These are phyloP conservation scores for Saccharata proteae DNA, from an alignment of 2,329 filamentous ascomycete species.

Conservation along the genomic window DNA sequence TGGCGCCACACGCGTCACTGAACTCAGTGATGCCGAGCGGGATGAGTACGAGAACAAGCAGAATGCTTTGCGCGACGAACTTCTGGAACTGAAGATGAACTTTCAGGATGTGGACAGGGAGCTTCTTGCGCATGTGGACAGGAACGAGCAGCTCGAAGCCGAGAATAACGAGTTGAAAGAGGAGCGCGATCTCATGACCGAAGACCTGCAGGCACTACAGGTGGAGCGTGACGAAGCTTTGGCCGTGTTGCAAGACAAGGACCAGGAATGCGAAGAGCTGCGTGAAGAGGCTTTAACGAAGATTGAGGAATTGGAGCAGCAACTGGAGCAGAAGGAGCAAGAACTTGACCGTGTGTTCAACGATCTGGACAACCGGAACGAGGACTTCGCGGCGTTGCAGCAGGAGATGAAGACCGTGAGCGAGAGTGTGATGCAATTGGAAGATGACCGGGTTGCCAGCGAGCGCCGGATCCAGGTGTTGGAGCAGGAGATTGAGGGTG, in stretches of 20 bases:
- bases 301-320: constrained; percentile 45
- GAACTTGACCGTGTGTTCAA: constrained; percentile 58
- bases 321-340: constrained; percentile 59
- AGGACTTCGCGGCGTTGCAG: constrained; percentile 86
- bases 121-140: constrained; percentile 64
- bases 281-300: constrained; percentile 48
- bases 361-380: constrained; percentile 63
- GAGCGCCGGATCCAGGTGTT: constrained; percentile 67
- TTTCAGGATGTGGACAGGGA: constrained; percentile 82
- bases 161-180: constrained; percentile 59
- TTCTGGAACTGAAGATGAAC: constrained; percentile 74
- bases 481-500: constrained; percentile 69
- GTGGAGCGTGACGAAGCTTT: constrained; percentile 78
- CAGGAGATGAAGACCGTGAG: constrained; percentile 88
- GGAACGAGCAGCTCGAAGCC: constrained; percentile 55
- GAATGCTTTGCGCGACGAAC: constrained; percentile 70
- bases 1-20: constrained; percentile 41
- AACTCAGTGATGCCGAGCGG: constrained; percentile 60
- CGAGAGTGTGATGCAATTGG: constrained; percentile 71
- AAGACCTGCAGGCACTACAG: constrained; percentile 68
- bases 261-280: constrained; percentile 39
- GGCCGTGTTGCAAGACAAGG: constrained; percentile 55
- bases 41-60: constrained; percentile 80
- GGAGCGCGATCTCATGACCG: constrained; percentile 66
- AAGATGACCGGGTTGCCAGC: constrained; percentile 78